Base-by-base conservation (phyloP, 129 eudicot genomes). In the Mikania micrantha region DNA sequence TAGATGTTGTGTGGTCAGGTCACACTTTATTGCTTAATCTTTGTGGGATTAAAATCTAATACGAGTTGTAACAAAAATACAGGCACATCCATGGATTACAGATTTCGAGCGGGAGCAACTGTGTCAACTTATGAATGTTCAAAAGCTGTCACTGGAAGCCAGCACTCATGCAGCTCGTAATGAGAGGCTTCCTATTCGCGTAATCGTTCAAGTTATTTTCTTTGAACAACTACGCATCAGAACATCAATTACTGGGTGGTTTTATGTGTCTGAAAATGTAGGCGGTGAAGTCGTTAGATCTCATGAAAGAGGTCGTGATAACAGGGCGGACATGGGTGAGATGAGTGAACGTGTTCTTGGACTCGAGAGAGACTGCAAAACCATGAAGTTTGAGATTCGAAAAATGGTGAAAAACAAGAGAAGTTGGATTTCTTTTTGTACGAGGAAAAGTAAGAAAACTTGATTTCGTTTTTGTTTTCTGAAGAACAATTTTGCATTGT, bases 131-230 rank as follows among this genome's bases (percentile, higher is more conserved):
- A 88, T 85, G 96, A 88, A 83, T 65, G 80, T 85, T 64, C 85
- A 88, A 29, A 88, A 88, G 72, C 82, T 88, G 12, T 85, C 96
- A 5, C 10, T 82, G 13, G 95, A 88, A 29, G 95, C 85, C 0
- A 80, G 86, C 74, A 82, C 91, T 1, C 95, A 85, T 7, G 95
- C 95, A 15, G 95, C 91, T 0, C 88, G 82, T 61, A 85, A 88
- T 5, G 95, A 88, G 79, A 80, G 91, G 73, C 82, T 88, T 0
- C 95, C 95, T n/a, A 78, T 85, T 1, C 82, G 95, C 16, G 91
- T 84, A 15, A 82, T 85, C 13, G 95, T 82, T 11, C 91, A 85
- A 74, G 91, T 88, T 19, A 69, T 85, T 11, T 88, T 88, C 76
- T 88, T 85, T 66, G 91, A 88, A 75, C 96, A 88, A 61, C 80